A percentile compares a stretch with the other conserved stretches of the same genome.
These are phyloP conservation scores for Anisodus tanguticus DNA, from an alignment of 257 asterid species.

Conservation along the genomic window DNA sequence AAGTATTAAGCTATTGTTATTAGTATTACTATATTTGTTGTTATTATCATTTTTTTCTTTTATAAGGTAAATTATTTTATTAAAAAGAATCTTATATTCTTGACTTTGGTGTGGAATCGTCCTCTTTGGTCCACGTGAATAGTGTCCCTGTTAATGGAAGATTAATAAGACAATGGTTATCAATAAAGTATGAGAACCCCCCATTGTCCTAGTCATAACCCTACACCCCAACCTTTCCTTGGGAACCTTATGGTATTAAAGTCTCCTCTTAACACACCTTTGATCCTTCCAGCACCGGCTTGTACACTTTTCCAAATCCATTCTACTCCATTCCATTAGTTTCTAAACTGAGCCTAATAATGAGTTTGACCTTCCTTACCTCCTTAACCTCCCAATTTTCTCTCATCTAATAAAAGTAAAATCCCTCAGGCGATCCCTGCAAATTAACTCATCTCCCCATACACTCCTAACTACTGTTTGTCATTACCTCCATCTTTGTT, in stretches of 20 bases:
- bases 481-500: not conserved
- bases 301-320: not conserved
- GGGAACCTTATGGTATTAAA: too few species aligned
- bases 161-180: too few species aligned
- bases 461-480: not conserved
- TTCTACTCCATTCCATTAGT: not conserved
- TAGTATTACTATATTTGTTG: not conserved
- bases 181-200: too few species aligned
- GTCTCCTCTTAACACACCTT: too few species aligned
- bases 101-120: too few species aligned
- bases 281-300: too few species aligned
- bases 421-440: not conserved
- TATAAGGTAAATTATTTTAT: not conserved
- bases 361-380: not conserved
- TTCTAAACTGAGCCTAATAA: not conserved
- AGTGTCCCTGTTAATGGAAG: too few species aligned
- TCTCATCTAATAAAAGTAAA: not conserved
- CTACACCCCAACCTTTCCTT: too few species aligned
- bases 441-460: not conserved
- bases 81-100: not conserved
- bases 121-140: too few species aligned
- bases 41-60: not conserved
- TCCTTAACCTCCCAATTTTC: not conserved
- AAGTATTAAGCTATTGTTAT: too few species aligned
- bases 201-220: too few species aligned